Evolutionary conservation across 352 stramenopile genomes (phyloP).

Genomic region (Phytophthora multivora): DNA sequence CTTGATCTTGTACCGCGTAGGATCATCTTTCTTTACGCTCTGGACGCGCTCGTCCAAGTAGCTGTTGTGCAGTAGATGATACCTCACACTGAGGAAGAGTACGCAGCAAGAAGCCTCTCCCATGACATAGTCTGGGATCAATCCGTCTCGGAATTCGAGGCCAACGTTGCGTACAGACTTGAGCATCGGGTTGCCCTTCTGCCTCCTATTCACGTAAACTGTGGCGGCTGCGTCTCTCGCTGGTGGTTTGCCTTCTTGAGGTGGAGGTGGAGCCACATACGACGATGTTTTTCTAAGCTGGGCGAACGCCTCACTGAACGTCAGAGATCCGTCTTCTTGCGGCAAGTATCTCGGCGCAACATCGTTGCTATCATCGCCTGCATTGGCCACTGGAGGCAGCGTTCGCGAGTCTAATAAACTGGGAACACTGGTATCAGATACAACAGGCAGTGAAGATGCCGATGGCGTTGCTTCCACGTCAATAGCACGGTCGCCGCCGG

Average conservation of each 20-base stretch:
- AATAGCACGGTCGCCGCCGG: background rate
- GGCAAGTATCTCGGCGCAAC: conserved; percentile 44
- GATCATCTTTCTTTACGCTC: conserved; percentile 84
- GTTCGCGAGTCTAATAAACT: conserved; percentile 58
- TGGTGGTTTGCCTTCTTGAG: conserved; percentile 12
- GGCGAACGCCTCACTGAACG: conserved; percentile 66
- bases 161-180: conserved; percentile 93
- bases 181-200: conserved; percentile 95
- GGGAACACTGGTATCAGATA: conserved; percentile 23
- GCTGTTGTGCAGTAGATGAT: conserved; percentile 86
- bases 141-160: conserved; percentile 87
- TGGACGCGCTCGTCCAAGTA: conserved; percentile 93
- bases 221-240: conserved; percentile 53
- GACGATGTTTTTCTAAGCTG: conserved; percentile 59
- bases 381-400: conserved; percentile 10
- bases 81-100: conserved; percentile 91
- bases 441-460: background rate
- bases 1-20: conserved; percentile 80
- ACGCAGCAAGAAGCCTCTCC: conserved; percentile 81
- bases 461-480: background rate
- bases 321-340: conserved; percentile 26
- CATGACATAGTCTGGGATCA: conserved; percentile 96
- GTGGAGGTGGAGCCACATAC: conserved; percentile 40
- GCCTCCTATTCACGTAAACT: conserved; percentile 82
- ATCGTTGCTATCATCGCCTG: conserved; percentile 12